These are phyloP conservation scores for Isoetes taiwanensis DNA, from an alignment of 75 land plant genomes.

Conservation along the genomic window DNA sequence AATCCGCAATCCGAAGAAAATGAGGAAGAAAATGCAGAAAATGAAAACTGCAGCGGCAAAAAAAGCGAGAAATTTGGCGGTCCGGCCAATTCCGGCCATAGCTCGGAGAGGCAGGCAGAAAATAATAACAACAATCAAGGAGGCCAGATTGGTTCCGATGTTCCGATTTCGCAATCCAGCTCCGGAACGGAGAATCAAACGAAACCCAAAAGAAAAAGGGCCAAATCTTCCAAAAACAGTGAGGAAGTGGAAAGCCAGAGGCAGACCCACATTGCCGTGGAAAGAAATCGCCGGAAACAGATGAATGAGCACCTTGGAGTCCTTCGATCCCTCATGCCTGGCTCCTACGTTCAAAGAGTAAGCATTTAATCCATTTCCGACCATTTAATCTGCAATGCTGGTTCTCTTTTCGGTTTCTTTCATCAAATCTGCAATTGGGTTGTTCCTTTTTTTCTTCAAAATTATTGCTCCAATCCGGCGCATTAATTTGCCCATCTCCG, in stretches of 20 bases:
- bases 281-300: not conserved
- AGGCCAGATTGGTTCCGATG: not conserved
- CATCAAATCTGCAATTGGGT: no score
- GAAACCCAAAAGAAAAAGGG: not conserved
- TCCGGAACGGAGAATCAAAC: not conserved
- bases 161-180: not conserved
- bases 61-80: no score
- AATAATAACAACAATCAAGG: not conserved
- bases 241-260: slow-evolving; percentile 9
- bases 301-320: slow-evolving; percentile 6
- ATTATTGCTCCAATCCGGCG: no score
- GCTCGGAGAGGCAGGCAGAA: not conserved
- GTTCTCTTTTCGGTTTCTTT: no score
- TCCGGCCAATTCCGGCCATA: no score
- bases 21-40: no score
- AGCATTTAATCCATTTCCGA: no score
- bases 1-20: no score
- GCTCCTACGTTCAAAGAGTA: slow-evolving; percentile 6
- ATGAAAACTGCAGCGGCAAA: no score
- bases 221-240: slow-evolving; percentile 6
- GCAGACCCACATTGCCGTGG: slow-evolving; percentile 6
- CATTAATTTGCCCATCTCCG: no score
- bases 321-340: slow-evolving; percentile 4
- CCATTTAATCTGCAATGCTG: no score
- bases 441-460: no score